Evolutionary conservation across 2,329 filamentous ascomycete genomes (phyloP), one percentile per base, ranked within the genome.

Genomic region (Fusarium illudens): DNA sequence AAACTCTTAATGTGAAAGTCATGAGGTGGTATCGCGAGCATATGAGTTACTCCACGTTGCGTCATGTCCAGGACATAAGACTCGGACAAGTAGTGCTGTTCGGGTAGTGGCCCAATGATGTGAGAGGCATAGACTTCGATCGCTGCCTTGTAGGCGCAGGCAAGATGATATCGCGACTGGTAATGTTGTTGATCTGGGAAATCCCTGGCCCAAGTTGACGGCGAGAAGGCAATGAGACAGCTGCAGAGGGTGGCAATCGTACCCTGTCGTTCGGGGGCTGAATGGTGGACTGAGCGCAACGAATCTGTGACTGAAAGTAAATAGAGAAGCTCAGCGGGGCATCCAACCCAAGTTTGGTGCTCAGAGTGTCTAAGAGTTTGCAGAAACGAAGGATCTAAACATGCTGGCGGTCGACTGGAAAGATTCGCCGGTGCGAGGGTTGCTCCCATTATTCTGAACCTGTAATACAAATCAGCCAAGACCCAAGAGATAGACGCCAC

Each of bases 1-100:
- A 62, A 33, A 12, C 62, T 65, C 29, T 65, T 65, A 19, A 65
- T 61, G n/a, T 65, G 62, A 15, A 65, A 64, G 27, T 65, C 62
- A 15, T 58, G 7, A 15, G 53, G 37, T 15, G 39, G 54, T 33
- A 62, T 62, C 0, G 48, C 36, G 3, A 52, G 13, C 54, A 65
- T 58, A 3, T 58, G 58, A 2, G 27, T 5, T 17, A 65, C 29
- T n/a, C 48, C 62, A 19, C 19, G 25, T 19, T 62, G 25, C n/a
- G 52, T 37, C 3, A 30, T 36, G 11, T 33, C 15, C 2, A 34
- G n/a, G 11, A 64, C 13, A 8, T 48, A 42, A 7, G 27, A 9
- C 12, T 29, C 2, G 4, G 58, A 54, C 4, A 49, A 13, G 29
- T 55, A 39, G 2, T 30, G 30, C 6, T 52, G 15, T 4, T 30